Evolutionary conservation across 192 early-diverging fungal genomes (phyloP), one percentile per base, ranked within the genome.

Genomic region (Coemansia asiatica): DNA sequence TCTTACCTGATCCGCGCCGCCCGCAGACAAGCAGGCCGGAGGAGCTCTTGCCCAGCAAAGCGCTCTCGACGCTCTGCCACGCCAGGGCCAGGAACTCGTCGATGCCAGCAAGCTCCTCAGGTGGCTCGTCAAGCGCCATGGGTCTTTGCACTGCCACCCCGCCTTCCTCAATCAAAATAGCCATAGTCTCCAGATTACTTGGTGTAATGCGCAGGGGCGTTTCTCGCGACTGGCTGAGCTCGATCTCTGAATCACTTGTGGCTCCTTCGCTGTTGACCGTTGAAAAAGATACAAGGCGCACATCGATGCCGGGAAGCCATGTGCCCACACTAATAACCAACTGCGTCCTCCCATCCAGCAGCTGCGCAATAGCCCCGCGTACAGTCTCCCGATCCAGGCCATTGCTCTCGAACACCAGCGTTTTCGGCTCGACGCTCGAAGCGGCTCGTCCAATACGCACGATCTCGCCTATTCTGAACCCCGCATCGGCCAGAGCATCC

Each of bases 1-100:
- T 86, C 55, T 92, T 92, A n/a, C 91, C 91, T 4, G 89, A 85
- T 31, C 91, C 91, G 65, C 87, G 90, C 9, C 87, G 75, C 10
- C 91, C 91, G 49, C 87, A 86, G 12, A 91, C 47, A 22, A 92
- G 68, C 22, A 90, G 67, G n/a, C 91, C 89, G 4, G 83, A 84
- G 4, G 83, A 84, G 44, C 66, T 66, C 2, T 33, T 35, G 36
- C 63, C 53, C 28, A 61, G 59, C 68, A 80, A 27, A 0, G 72
- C 65, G 26, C 68, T 56, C 16, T 71, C 67, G 25, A 80, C 59
- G 51, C 58, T 44, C 46, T 58, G 61, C 77, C 77, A 80, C 9
- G 77, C 68, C 12, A 47, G 35, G 7, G 56, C 35, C 25, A 80
- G 44, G 25, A 80, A 80, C 5, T 47, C 61, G 23, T 38, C 68